A percentile compares a stretch with the other conserved stretches of the same genome.
Conservation (phyloP, 176 grass and related monocot species). For the Metroxylon sagu region DNA sequence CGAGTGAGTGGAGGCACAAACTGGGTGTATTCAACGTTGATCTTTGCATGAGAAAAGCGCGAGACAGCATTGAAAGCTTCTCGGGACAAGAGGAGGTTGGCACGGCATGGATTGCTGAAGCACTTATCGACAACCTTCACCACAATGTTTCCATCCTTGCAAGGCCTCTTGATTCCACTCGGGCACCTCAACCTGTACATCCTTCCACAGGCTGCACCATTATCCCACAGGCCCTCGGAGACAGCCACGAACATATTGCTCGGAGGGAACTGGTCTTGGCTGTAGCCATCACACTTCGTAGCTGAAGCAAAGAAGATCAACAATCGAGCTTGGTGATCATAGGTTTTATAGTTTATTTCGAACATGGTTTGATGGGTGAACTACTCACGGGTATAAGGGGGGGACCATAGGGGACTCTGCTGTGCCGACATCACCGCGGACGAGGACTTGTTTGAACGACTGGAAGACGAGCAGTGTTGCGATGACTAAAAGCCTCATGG, state of each 20-base stretch:
- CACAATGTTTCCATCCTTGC: slow-evolving; percentile 12
- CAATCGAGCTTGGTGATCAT: too few species aligned
- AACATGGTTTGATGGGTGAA: too few species aligned
- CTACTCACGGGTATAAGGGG: too few species aligned
- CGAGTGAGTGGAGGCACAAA: background rate
- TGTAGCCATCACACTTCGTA: slow-evolving; percentile 22
- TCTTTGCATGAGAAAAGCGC: background rate
- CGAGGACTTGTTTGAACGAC: too few species aligned
- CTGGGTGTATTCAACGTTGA: slow-evolving; percentile 29
- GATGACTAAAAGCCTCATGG: too few species aligned
- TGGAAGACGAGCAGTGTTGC: too few species aligned
- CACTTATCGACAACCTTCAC: slow-evolving; percentile 27
- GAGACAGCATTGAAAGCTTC: slow-evolving; percentile 21
- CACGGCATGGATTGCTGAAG: slow-evolving; percentile 3
- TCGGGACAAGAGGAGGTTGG: slow-evolving; percentile 25
- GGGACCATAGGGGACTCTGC: too few species aligned
- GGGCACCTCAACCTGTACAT: slow-evolving; percentile 26
- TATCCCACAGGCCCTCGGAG: slow-evolving; percentile 17
- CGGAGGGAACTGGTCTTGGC: slow-evolving; percentile 24
- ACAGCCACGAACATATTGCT: slow-evolving; percentile 26
- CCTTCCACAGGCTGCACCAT: slow-evolving; percentile 29
- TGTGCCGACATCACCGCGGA: too few species aligned
- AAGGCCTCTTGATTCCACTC: slow-evolving; percentile 11
- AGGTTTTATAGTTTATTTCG: too few species aligned
- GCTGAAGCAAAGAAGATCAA: background rate